Evolutionary conservation across 176 grass and related monocot species (phyloP), one percentile per base, ranked within the genome.

Genomic region (Musa acuminata): DNA sequence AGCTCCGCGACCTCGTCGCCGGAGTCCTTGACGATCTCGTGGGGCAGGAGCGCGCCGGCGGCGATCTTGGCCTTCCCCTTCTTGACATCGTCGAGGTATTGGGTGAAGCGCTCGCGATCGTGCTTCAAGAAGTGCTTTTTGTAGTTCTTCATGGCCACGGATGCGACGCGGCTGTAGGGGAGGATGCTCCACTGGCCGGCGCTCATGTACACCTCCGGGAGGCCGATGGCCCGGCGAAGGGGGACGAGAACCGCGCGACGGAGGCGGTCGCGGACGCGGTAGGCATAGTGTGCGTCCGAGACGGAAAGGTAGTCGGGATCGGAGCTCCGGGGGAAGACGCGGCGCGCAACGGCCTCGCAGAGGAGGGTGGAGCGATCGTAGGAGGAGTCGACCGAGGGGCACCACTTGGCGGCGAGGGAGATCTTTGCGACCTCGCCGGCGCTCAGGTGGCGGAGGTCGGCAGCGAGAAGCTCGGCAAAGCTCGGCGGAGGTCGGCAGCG

Each of bases 121-220:
- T 92, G 84, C 78, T 87, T 55, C 62, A 78, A 62, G 81, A 96
- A 96, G 69, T 82, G 57, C 0, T 85, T 77, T 72, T 83, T 96
- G 80, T 92, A 92, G 78, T 85, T 82, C 78, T 82, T 96, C 92
- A 96, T 96, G 69, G 89, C 89, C 51, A 92, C 87, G 68, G 89
- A 92, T 1, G 84, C 87, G 17, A 96, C 87, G 81, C 84, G 86
- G 49, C 84, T 84, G 87, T 96, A 96, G 13, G 72, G 62, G 16
- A 96, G 76, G n/a, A 73, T 73, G 0, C 75, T 82, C 93, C 87
- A 93, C 59, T 69, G 78, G 26, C 76, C 54, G 62, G 74, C 81
- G 60, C 84, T 81, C 67, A 93, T 87, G 87, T 88, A 88, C 7
- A 88, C 64, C 84, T 97, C 90, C 6, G 90, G 90, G 10, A 97